Evolutionary conservation across 345 rosid species (phyloP).

Genomic region (Turnera subulata): DNA sequence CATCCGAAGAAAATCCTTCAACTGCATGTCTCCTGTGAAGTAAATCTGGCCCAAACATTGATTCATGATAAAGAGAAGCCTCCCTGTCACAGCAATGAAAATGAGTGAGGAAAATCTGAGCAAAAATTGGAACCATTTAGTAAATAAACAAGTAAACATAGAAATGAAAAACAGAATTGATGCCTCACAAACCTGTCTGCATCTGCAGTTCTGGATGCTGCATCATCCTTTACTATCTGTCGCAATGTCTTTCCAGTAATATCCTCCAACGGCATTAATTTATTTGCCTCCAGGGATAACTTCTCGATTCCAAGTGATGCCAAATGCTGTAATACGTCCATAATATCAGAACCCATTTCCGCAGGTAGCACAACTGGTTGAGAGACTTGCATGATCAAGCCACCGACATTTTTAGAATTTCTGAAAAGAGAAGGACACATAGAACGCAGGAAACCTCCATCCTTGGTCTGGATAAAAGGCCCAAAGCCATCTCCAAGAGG

Average conservation of each 20-base stretch:
- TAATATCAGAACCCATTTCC: conserved; percentile 84
- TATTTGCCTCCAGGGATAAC: conserved; percentile 88
- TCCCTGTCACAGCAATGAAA: conserved; percentile 26
- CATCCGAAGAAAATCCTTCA: conserved; percentile 30
- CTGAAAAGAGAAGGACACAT: conserved; percentile 69
- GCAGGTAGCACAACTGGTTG: conserved; percentile 94
- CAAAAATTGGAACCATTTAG: background rate
- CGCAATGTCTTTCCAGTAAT: conserved; percentile 88
- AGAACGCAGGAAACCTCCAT: conserved; percentile 81
- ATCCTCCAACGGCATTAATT: conserved; percentile 90
- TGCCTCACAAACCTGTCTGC: conserved; percentile 55
- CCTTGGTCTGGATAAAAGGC: conserved; percentile 70
- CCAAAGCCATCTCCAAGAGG: conserved; percentile 85
- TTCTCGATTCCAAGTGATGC: conserved; percentile 92
- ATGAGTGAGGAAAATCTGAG: background rate
- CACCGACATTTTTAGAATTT: conserved; percentile 62
- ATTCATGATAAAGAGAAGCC: conserved; percentile 7
- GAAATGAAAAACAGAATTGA: background rate
- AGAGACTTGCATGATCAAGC: conserved; percentile 91
- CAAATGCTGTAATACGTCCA: conserved; percentile 61
- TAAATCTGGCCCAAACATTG: conserved; percentile 11
- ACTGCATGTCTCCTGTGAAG: conserved; percentile 13
- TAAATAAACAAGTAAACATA: background rate
- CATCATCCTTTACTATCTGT: conserved; percentile 76
- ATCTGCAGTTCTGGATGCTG: conserved; percentile 40